Evolutionary conservation across 2,329 filamentous ascomycete species (phyloP).

Genomic region (Aspergillus persii): DNA sequence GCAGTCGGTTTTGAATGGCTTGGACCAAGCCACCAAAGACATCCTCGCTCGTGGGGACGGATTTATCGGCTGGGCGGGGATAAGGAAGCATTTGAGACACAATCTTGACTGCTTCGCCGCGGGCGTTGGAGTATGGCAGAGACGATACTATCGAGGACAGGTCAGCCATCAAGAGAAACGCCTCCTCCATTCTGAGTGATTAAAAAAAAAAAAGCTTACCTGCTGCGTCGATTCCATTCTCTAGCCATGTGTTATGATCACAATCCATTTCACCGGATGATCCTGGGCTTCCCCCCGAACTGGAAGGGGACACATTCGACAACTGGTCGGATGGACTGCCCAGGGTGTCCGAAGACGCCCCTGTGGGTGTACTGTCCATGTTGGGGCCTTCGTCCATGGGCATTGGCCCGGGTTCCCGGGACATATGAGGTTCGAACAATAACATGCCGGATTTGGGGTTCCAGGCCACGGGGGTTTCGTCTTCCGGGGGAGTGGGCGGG

Average conservation of each 20-base stretch:
- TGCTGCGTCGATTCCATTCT: conserved; percentile 36
- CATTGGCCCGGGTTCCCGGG: conserved; percentile 25
- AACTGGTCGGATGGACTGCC: conserved; percentile 31
- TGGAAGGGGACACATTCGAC: conserved; percentile 30
- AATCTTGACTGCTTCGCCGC: conserved; percentile 51
- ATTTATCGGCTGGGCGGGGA: conserved; percentile 41
- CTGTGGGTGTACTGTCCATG: conserved; percentile 27
- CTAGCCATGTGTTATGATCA: conserved; percentile 36
- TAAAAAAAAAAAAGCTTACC: conserved; percentile 27
- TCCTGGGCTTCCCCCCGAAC: conserved; percentile 30
- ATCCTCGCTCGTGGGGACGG: conserved; percentile 31
- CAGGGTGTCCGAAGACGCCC: conserved; percentile 27
- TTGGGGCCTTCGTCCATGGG: conserved; percentile 30
- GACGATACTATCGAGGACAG: conserved; percentile 32
- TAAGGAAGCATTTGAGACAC: conserved; percentile 61
- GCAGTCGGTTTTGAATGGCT: conserved; percentile 53
- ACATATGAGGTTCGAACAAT: conserved; percentile 28
- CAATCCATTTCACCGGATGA: conserved; percentile 33
- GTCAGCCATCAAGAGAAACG: neutral
- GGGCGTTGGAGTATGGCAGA: conserved; percentile 34
- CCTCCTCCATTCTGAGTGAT: neutral
- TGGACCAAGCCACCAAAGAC: conserved; percentile 57
- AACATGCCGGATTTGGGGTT: conserved; percentile 32
- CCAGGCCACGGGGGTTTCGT: conserved; percentile 40
- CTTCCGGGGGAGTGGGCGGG: conserved; percentile 44